A percentile compares a stretch with the other conserved stretches of the same genome.
Evolutionary conservation across 768 basidiomycete genomes (phyloP).

Genomic region (Mycena venus): DNA sequence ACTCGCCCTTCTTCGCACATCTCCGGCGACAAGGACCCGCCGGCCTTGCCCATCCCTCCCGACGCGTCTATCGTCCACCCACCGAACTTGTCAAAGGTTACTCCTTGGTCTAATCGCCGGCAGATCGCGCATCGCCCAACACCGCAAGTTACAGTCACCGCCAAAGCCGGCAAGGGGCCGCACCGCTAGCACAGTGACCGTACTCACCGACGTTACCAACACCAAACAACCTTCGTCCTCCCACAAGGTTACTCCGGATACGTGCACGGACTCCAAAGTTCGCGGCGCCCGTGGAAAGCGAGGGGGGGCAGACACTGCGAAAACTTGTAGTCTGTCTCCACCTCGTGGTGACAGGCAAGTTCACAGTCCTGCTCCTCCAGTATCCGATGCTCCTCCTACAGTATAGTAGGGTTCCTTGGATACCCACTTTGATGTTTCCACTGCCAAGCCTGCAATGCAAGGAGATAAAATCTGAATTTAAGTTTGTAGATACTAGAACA

Average conservation of each 20-base stretch:
- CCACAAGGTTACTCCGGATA: not conserved
- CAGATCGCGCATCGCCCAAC: not conserved
- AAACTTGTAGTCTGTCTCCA: conserved; percentile 6
- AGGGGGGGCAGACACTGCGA: conserved; percentile 3
- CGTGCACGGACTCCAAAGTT: not conserved
- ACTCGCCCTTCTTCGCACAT: not conserved
- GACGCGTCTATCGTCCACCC: not conserved
- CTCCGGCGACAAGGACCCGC: not conserved
- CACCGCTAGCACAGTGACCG: not conserved
- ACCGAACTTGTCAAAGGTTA: not conserved
- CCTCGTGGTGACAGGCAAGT: conserved; percentile 10
- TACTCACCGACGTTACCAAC: not conserved
- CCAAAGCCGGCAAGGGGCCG: not conserved
- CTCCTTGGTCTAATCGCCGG: not conserved
- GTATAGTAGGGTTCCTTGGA: too few species aligned
- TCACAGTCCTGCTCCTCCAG: not conserved
- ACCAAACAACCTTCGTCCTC: not conserved
- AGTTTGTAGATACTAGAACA: too few species aligned
- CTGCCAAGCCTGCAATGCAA: too few species aligned
- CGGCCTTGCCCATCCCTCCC: not conserved
- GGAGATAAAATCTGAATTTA: too few species aligned
- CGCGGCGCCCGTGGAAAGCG: conserved; percentile 6
- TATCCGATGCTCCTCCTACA: not conserved
- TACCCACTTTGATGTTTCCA: too few species aligned
- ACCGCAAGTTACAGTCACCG: not conserved